phyloP scores from a whole-genome alignment of 768 basidiomycete species.

The Podaxis pistillaris region DNA sequence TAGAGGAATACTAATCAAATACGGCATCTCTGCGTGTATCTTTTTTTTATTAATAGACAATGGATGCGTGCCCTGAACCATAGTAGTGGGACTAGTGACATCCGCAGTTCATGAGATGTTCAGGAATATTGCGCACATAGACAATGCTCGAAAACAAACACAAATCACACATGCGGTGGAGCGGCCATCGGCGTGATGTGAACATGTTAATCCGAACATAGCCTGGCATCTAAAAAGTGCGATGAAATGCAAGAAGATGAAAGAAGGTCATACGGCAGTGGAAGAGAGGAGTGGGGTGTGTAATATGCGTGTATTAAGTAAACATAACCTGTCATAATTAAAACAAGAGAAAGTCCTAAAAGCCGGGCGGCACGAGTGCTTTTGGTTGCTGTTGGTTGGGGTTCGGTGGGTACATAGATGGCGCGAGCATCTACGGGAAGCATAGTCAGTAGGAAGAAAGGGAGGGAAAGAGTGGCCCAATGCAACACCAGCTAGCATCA shows the following conservation, averaged over 20 bases:
- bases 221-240: slow-evolving; percentile 16
- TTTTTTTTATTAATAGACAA: slow-evolving; percentile 14
- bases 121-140: neutral
- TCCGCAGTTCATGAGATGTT: slow-evolving; percentile 12
- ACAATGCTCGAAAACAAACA: neutral
- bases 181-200: neutral
- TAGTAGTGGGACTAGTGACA: neutral
- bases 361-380: slow-evolving; percentile 82
- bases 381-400: slow-evolving; percentile 43
- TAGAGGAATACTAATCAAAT: slow-evolving; percentile 27
- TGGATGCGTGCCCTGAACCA: slow-evolving; percentile 5
- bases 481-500: neutral
- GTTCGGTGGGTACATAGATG: slow-evolving; percentile 52
- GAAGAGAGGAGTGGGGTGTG: slow-evolving; percentile 3
- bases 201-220: slow-evolving; percentile 5
- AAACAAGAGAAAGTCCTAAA: slow-evolving; percentile 37
- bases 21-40: slow-evolving; percentile 10
- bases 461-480: slow-evolving; percentile 13
- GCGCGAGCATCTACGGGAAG: slow-evolving; percentile 68
- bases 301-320: slow-evolving; percentile 20
- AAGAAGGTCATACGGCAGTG: neutral
- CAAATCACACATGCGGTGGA: slow-evolving; percentile 1
- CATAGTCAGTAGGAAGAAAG: slow-evolving; percentile 15
- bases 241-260: neutral
- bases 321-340: slow-evolving; percentile 6